Percentiles rank a stretch among this genome's conserved stretches.
These are phyloP conservation scores for Santalum album DNA, from an alignment of 164 flowering plant genomes.

Conservation along the genomic window DNA sequence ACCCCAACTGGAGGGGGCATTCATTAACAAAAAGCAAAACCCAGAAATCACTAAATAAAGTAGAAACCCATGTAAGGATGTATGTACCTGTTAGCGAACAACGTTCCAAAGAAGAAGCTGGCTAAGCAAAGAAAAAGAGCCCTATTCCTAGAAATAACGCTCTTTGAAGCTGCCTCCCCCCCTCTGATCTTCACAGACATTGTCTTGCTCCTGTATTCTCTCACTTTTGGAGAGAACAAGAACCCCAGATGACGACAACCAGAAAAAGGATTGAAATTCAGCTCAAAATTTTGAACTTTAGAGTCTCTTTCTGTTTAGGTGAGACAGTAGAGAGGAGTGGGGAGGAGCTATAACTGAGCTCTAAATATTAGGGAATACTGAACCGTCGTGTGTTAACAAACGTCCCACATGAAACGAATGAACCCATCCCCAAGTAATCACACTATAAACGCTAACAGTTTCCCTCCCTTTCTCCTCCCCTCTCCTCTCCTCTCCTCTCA, in stretches of 20 bases:
- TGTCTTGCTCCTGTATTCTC: neutral
- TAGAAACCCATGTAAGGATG: neutral
- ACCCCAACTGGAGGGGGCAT: no score
- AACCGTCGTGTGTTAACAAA: neutral
- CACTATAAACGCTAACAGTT: neutral
- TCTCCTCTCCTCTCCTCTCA: no score
- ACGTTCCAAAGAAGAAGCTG: constrained; percentile 66
- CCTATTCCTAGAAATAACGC: constrained; percentile 35
- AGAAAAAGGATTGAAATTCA: neutral
- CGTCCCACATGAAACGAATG: constrained; percentile 2
- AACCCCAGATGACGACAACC: neutral
- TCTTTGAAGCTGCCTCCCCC: constrained; percentile 27
- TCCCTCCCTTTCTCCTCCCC: neutral
- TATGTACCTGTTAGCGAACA: constrained; percentile 62
- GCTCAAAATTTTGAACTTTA: neutral
- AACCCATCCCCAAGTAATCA: neutral
- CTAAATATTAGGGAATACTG: neutral
- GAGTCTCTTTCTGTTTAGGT: no score
- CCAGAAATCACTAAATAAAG: neutral
- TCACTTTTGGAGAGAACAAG: neutral
- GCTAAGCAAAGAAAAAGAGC: constrained; percentile 47
- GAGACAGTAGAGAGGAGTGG: neutral
- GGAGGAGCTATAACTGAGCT: neutral
- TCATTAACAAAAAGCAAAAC: neutral
- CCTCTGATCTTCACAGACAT: constrained; percentile 52